Percentiles rank a stretch among this genome's conserved stretches.
phyloP scores from a whole-genome alignment of 2,329 filamentous ascomycete species.

The Calonectria hongkongensis region DNA sequence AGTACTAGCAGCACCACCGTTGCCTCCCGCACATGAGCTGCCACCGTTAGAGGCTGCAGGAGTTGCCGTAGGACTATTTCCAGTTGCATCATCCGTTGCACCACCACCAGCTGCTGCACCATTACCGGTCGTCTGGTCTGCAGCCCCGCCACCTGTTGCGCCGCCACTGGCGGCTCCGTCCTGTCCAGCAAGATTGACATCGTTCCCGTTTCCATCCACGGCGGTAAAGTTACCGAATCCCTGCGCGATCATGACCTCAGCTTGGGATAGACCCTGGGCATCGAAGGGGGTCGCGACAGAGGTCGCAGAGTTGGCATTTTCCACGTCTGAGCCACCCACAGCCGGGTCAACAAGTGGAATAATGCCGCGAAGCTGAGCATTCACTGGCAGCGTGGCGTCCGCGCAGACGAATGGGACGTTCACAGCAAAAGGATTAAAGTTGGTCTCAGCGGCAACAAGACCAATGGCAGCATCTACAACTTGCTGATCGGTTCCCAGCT shows the following conservation, averaged over 20 bases:
- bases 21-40: too few species aligned
- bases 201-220: slow-evolving; percentile 56
- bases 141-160: slow-evolving; percentile 35
- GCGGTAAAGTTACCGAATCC: slow-evolving; percentile 78
- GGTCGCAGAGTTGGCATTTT: slow-evolving; percentile 75
- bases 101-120: slow-evolving; percentile 28
- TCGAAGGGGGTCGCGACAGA: slow-evolving; percentile 73
- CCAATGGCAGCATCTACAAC: slow-evolving; percentile 77
- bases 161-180: slow-evolving; percentile 52
- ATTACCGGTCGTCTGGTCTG: slow-evolving; percentile 41
- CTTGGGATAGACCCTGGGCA: slow-evolving; percentile 78
- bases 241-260: slow-evolving; percentile 76
- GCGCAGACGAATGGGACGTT: slow-evolving; percentile 78
- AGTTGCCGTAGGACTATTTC: background rate
- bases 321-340: slow-evolving; percentile 72
- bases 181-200: slow-evolving; percentile 59
- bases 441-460: slow-evolving; percentile 81
- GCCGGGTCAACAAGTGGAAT: slow-evolving; percentile 80
- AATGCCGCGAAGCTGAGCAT: slow-evolving; percentile 77
- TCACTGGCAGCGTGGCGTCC: slow-evolving; percentile 77
- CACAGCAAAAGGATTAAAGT: slow-evolving; percentile 81
- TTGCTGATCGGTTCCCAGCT: slow-evolving; percentile 75
- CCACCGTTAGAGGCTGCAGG: background rate
- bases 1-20: background rate
- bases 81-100: slow-evolving; percentile 22